Conservation (phyloP, 805 yeast species). For the Lachancea thermotolerans region DNA sequence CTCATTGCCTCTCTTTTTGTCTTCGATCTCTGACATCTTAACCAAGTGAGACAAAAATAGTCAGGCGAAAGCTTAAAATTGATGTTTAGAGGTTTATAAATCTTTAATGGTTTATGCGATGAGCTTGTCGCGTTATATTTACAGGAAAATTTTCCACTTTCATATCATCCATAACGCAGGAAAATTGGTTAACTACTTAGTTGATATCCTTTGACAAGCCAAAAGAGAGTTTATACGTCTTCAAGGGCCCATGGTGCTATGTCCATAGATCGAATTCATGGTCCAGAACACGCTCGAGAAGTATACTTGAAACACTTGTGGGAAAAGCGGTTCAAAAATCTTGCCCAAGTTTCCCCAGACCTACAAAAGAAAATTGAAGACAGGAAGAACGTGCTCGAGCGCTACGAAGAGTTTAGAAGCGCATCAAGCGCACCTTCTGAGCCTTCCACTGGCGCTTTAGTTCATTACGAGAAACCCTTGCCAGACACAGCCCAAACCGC, state of each 20-base stretch:
- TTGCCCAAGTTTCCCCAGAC: constrained; percentile 23
- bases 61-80: too few relatives aligned
- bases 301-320: constrained; percentile 26
- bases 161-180: neutral
- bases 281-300: constrained; percentile 18
- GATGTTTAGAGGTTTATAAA: too few relatives aligned
- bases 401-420: constrained; percentile 10
- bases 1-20: neutral
- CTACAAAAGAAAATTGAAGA: constrained; percentile 24
- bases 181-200: neutral
- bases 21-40: neutral
- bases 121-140: neutral
- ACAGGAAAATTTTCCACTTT: neutral
- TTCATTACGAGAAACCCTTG: constrained; percentile 3
- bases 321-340: constrained; percentile 25
- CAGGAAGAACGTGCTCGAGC: constrained; percentile 13
- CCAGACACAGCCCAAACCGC: constrained; percentile 2
- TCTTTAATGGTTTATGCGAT: neutral
- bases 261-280: neutral
- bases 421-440: neutral
- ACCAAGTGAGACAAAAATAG: too few relatives aligned
- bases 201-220: neutral
- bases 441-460: neutral
- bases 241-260: constrained; percentile 3
- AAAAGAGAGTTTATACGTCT: neutral